Evolutionary conservation across 177 flowering plant genomes (phyloP).

Genomic region (Vitis hybrid): DNA sequence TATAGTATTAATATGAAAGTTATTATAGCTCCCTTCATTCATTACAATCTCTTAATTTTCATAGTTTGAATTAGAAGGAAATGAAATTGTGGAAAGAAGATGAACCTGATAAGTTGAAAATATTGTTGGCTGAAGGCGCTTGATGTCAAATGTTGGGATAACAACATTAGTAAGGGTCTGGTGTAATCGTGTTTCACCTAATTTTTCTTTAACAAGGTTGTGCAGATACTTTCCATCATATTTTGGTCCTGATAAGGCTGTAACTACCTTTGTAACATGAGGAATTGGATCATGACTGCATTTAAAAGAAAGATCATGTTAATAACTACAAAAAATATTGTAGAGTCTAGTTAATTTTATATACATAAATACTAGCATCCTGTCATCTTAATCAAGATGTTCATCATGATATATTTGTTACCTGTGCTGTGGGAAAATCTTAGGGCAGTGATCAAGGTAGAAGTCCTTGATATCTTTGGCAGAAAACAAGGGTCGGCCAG

Average conservation of each 20-base stretch:
- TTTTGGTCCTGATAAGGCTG: conserved; percentile 27
- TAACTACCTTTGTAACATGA: background rate
- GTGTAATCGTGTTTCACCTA: conserved; percentile 21
- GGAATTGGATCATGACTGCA: conserved; percentile 16
- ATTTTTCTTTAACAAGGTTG: conserved; percentile 12
- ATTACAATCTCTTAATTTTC: too few species aligned
- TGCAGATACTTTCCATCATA: conserved; percentile 37
- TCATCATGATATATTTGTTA: background rate
- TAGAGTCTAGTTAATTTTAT: background rate
- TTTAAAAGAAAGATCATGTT: background rate
- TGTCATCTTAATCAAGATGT: background rate
- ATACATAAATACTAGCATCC: background rate
- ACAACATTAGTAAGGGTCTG: conserved; percentile 29
- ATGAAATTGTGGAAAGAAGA: background rate
- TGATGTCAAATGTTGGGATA: conserved; percentile 39
- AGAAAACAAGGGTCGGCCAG: conserved; percentile 21
- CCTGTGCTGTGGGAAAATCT: conserved; percentile 25
- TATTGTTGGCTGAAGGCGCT: conserved; percentile 26
- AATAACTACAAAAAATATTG: background rate
- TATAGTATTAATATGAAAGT: too few species aligned
- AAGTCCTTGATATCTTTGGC: conserved; percentile 29
- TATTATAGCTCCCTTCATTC: too few species aligned
- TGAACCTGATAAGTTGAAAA: conserved; percentile 33
- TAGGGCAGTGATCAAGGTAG: conserved; percentile 25
- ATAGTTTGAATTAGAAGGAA: too few species aligned